Evolutionary conservation across 139 green algal species (phyloP).

Genomic region (Desmodesmus armatus): DNA sequence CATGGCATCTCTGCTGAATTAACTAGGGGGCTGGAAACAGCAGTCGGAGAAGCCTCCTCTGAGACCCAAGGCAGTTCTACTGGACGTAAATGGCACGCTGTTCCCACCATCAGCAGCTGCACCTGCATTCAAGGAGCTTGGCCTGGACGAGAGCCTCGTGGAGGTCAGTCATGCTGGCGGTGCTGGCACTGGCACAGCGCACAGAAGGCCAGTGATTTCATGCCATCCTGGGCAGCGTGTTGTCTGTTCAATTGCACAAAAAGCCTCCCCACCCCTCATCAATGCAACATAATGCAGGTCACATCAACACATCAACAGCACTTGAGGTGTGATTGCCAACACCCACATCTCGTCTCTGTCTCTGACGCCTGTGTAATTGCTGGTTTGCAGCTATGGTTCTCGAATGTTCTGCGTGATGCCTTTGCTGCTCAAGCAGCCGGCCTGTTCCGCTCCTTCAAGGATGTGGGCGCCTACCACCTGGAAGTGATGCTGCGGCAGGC

Average conservation of each 20-base stretch:
- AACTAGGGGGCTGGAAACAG: slow-evolving; percentile 23
- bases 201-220: too few relatives aligned
- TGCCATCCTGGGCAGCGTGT: too few relatives aligned
- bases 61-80: slow-evolving; percentile 2
- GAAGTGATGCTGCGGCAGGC: slow-evolving; percentile 18
- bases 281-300: too few relatives aligned
- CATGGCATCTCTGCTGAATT: too few relatives aligned
- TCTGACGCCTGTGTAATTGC: too few relatives aligned
- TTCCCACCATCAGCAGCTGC: slow-evolving; percentile 7
- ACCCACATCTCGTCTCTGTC: too few relatives aligned
- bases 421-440: slow-evolving; percentile 33
- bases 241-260: too few relatives aligned
- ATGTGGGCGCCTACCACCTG: slow-evolving; percentile 25
- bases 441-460: slow-evolving; percentile 26
- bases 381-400: slow-evolving; percentile 37
- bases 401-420: slow-evolving; percentile 17
- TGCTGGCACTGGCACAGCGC: too few relatives aligned
- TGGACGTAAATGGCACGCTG: slow-evolving; percentile 31
- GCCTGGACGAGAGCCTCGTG: not conserved
- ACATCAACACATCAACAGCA: too few relatives aligned
- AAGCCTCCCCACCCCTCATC: too few relatives aligned
- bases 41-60: slow-evolving; percentile 1
- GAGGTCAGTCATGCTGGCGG: too few relatives aligned
- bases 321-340: too few relatives aligned
- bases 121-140: slow-evolving; percentile 26